phyloP scores from a whole-genome alignment of 2,329 filamentous ascomycete genomes.

The Raffaelea arxii region DNA sequence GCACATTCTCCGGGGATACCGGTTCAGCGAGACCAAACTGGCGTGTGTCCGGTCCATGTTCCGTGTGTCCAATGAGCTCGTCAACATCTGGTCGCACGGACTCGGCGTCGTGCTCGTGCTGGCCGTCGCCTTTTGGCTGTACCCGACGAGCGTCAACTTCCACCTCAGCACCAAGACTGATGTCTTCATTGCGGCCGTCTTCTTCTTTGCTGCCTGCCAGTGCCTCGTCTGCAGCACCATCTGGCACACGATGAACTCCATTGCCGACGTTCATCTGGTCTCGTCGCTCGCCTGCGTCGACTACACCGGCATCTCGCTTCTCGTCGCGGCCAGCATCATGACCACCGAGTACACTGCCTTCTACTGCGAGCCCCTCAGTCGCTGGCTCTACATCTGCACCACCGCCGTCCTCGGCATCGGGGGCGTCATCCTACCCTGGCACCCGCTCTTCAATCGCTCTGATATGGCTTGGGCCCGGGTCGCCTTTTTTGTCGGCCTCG shows the following conservation, averaged over 20 bases:
- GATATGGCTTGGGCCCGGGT: constrained; percentile 94
- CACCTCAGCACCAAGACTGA: constrained; percentile 77
- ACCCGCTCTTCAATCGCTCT: constrained; percentile 82
- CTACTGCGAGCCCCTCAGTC: constrained; percentile 86
- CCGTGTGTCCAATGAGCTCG: constrained; percentile 77
- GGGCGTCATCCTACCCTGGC: constrained; percentile 90
- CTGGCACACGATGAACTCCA: constrained; percentile 99
- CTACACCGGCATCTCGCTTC: constrained; percentile 91
- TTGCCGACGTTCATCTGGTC: constrained; percentile 79
- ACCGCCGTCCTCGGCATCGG: constrained; percentile 75
- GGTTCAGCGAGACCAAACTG: constrained; percentile 83
- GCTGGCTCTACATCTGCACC: constrained; percentile 74
- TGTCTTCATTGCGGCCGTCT: constrained; percentile 81
- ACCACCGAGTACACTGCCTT: constrained; percentile 98
- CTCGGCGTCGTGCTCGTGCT: constrained; percentile 84
- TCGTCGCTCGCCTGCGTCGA: constrained; percentile 96
- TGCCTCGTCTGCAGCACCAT: constrained; percentile 90
- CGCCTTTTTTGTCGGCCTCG: constrained; percentile 80
- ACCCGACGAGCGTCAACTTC: constrained; percentile 82
- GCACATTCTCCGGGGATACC: constrained; percentile 84
- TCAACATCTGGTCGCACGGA: constrained; percentile 97
- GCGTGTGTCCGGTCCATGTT: constrained; percentile 82
- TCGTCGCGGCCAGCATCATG: constrained; percentile 94
- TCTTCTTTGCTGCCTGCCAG: constrained; percentile 93
- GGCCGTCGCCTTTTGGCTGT: constrained; percentile 88